Evolutionary conservation across 148 eudicot genomes (phyloP).

Genomic region (Tetragonia tetragonoides): DNA sequence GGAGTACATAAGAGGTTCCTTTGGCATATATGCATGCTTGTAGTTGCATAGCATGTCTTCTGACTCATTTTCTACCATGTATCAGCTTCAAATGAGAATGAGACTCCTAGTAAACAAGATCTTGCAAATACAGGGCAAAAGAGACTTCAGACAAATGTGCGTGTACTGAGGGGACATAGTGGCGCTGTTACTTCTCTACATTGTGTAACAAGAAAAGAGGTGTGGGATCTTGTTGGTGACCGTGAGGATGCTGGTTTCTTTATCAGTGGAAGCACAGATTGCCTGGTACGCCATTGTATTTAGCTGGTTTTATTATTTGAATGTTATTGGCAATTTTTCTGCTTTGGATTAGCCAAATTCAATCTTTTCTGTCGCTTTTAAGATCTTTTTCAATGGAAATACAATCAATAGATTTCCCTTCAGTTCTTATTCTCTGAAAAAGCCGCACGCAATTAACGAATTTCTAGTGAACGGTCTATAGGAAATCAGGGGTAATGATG

Average conservation of each 20-base stretch:
- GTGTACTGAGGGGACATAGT: conserved; percentile 87
- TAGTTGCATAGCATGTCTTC: conserved; percentile 1
- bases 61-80: conserved; percentile 23
- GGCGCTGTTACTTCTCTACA: conserved; percentile 95
- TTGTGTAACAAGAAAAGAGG: conserved; percentile 97
- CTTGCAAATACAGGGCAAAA: conserved; percentile 58
- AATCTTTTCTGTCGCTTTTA: no score
- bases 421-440: no score
- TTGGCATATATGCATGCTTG: conserved; percentile 37
- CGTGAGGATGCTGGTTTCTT: conserved; percentile 99
- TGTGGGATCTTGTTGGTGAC: conserved; percentile 98
- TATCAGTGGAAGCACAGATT: conserved; percentile 98
- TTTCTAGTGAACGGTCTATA: no score
- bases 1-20: conserved; percentile 40
- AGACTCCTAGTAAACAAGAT: conserved; percentile 62
- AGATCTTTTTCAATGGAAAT: no score
- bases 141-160: conserved; percentile 75
- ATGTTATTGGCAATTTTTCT: no score
- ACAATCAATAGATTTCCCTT: no score
- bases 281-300: conserved; percentile 50
- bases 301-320: neutral
- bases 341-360: no score
- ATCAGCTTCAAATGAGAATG: conserved; percentile 60
- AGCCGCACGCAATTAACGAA: no score
- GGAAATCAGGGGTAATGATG: no score